Percentiles rank a stretch among this genome's conserved stretches.
phyloP scores from a whole-genome alignment of 768 basidiomycete species.

The Leccinum barrowsii region DNA sequence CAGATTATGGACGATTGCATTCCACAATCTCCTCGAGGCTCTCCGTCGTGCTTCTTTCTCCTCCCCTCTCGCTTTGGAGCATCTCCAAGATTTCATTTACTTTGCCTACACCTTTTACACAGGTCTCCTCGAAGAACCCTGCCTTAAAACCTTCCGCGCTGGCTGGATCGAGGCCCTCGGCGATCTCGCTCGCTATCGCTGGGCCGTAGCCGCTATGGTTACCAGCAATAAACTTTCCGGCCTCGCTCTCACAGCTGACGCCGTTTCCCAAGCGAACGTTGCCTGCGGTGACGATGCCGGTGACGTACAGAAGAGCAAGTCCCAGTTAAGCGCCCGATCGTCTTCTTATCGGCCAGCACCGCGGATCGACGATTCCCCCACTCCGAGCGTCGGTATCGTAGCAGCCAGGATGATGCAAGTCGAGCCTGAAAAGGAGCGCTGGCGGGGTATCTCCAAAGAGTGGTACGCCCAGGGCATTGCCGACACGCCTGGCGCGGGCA shows the following conservation, averaged over 20 bases:
- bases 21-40: conserved; percentile 87
- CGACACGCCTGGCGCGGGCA: conserved; percentile 90
- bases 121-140: conserved; percentile 78
- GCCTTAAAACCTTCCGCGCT: conserved; percentile 62
- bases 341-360: conserved; percentile 49
- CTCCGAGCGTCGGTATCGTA: conserved; percentile 78
- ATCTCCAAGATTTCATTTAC: conserved; percentile 91
- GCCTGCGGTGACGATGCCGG: conserved; percentile 23
- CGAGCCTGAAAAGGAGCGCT: conserved; percentile 88
- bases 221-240: conserved; percentile 44
- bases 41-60: conserved; percentile 81
- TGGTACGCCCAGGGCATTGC: conserved; percentile 90
- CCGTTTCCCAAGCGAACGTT: conserved; percentile 46
- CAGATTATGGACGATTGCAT: conserved; percentile 88
- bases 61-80: conserved; percentile 69
- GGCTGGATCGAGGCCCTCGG: conserved; percentile 97
- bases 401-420: conserved; percentile 81
- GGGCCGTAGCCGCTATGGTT: conserved; percentile 91
- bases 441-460: conserved; percentile 83
- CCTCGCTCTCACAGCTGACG: conserved; percentile 50
- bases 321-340: conserved; percentile 21
- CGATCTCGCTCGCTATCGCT: conserved; percentile 90
- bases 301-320: conserved; percentile 37
- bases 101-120: conserved; percentile 96
- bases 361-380: conserved; percentile 60